Conservation (phyloP, 208 protist species). For the Balamuthia mandrillaris region DNA sequence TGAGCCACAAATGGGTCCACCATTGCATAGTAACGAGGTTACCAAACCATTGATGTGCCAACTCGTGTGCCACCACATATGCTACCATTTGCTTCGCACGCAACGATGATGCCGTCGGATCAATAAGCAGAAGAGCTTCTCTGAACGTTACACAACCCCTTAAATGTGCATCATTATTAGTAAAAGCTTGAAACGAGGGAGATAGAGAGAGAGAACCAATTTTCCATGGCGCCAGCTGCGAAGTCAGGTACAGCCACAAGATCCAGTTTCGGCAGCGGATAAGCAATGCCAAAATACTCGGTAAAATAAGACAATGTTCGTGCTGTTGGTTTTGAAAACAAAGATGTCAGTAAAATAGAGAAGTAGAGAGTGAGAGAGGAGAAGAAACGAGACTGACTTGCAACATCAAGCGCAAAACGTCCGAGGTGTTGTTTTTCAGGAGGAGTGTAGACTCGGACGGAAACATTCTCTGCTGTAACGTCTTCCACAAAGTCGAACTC, state of each 20-base stretch:
- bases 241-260: slow-evolving; percentile 84
- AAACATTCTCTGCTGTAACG: slow-evolving; percentile 45
- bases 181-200: background rate
- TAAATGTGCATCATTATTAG: background rate
- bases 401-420: slow-evolving; percentile 85
- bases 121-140: slow-evolving; percentile 71
- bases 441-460: slow-evolving; percentile 68
- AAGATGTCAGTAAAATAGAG: background rate
- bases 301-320: slow-evolving; percentile 29
- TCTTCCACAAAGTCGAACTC: slow-evolving; percentile 81
- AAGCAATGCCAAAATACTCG: slow-evolving; percentile 51
- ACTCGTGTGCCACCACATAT: slow-evolving; percentile 33
- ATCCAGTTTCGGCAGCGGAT: slow-evolving; percentile 90
- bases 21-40: slow-evolving; percentile 95
- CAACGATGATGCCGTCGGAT: slow-evolving; percentile 66
- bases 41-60: slow-evolving; percentile 95
- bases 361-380: background rate
- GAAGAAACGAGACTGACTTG: background rate
- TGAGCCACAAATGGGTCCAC: slow-evolving; percentile 92
- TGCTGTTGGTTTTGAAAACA: background rate
- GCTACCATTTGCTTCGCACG: slow-evolving; percentile 43
- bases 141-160: slow-evolving; percentile 86
- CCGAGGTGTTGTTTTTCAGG: slow-evolving; percentile 60
- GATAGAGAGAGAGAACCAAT: slow-evolving; percentile 74
- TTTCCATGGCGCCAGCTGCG: slow-evolving; percentile 92